Conservation (phyloP, 1,139 yeast species). For the Saccharomyces hybrid region DNA sequence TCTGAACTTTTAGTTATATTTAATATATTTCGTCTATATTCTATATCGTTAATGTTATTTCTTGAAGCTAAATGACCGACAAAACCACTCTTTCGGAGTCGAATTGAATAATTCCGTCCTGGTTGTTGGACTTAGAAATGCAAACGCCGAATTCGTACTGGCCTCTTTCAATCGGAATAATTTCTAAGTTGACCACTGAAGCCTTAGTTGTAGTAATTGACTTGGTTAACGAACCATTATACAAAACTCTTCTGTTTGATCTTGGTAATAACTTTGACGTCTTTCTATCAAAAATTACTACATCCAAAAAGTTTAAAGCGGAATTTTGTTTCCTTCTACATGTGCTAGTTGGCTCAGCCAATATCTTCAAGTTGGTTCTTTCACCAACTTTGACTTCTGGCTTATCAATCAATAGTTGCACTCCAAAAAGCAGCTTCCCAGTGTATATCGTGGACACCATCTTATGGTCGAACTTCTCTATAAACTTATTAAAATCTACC, state of each 20-base stretch:
- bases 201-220: conserved; percentile 10
- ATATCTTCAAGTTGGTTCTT: conserved; percentile 5
- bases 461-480: conserved; percentile 21
- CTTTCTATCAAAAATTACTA: conserved; percentile 20
- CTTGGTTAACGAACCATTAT: conserved; percentile 23
- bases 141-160: conserved; percentile 22
- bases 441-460: conserved; percentile 21
- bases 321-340: background rate
- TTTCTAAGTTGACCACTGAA: conserved; percentile 12
- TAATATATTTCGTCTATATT: background rate
- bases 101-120: conserved; percentile 13
- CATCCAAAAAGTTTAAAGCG: conserved; percentile 10
- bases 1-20: background rate
- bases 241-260: conserved; percentile 21
- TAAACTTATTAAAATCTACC: conserved; percentile 24
- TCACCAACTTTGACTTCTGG: conserved; percentile 14
- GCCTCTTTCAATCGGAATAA: conserved; percentile 27
- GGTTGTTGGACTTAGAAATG: conserved; percentile 11
- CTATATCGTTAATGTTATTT: background rate
- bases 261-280: conserved; percentile 22
- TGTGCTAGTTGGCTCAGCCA: background rate
- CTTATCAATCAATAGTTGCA: conserved; percentile 13
- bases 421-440: conserved; percentile 15
- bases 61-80: background rate
- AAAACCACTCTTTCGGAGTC: conserved; percentile 8